Evolutionary conservation across 176 grass and related monocot genomes (phyloP).

Genomic region (Oryza officinalis): DNA sequence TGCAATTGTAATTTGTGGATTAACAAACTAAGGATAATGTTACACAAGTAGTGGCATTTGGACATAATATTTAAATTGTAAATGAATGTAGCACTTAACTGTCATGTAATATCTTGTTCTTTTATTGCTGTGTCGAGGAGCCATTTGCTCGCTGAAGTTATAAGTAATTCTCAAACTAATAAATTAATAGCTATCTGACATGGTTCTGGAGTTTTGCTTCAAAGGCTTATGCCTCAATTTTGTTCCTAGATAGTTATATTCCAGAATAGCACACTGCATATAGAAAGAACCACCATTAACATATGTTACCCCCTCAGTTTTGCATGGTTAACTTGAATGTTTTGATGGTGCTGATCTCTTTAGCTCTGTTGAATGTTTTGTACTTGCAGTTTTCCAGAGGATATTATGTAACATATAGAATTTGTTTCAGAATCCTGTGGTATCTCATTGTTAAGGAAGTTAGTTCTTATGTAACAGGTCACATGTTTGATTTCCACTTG

Average conservation of each 20-base stretch:
- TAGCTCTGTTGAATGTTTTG: neutral
- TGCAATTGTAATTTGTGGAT: neutral
- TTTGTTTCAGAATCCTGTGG: neutral
- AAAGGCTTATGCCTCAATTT: neutral
- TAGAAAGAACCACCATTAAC: neutral
- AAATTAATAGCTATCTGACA: neutral
- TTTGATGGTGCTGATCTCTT: neutral
- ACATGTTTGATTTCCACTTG: conserved; percentile 14
- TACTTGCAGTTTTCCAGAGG: conserved; percentile 2
- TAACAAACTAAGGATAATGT: neutral
- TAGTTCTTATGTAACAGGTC: conserved; percentile 19
- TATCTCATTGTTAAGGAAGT: neutral
- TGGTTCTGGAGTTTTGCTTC: neutral
- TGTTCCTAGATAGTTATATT: neutral
- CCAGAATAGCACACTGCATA: conserved; percentile 1
- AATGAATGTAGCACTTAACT: conserved; percentile 26
- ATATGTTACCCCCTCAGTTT: neutral
- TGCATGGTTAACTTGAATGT: neutral
- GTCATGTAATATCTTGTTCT: neutral
- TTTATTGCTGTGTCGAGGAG: neutral
- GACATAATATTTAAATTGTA: neutral
- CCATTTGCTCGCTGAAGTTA: neutral
- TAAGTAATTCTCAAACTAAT: conserved; percentile 1
- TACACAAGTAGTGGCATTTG: neutral
- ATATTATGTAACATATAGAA: neutral